A percentile compares a stretch with the other conserved stretches of the same genome.
Evolutionary conservation across 306 rosid species (phyloP).

Genomic region (barrel medic (Medicago truncatula)): MtrunA17r5.0-ANR NC_053042.1:55715501-55716000

Average conservation of each 20-base stretch:
- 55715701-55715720: neutral
- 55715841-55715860: neutral
- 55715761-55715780: neutral
- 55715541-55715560: neutral
- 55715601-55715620: neutral
- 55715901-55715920: conserved; percentile 85
- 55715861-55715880: neutral
- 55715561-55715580: neutral
- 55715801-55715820: neutral
- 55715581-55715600: conserved; percentile 7
- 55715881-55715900: neutral
- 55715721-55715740: neutral
- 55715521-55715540: conserved; percentile 11
- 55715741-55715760: neutral
- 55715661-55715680: neutral
- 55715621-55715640: neutral
- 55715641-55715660: neutral
- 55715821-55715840: neutral
- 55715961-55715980: conserved; percentile 79
- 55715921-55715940: conserved; percentile 73
- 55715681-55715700: neutral
- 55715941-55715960: conserved; percentile 82
- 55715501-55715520: neutral
- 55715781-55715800: neutral
- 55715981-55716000: conserved; percentile 93